phyloP scores from a whole-genome alignment of 2,329 filamentous ascomycete genomes.

The Colletotrichum filicis region DNA sequence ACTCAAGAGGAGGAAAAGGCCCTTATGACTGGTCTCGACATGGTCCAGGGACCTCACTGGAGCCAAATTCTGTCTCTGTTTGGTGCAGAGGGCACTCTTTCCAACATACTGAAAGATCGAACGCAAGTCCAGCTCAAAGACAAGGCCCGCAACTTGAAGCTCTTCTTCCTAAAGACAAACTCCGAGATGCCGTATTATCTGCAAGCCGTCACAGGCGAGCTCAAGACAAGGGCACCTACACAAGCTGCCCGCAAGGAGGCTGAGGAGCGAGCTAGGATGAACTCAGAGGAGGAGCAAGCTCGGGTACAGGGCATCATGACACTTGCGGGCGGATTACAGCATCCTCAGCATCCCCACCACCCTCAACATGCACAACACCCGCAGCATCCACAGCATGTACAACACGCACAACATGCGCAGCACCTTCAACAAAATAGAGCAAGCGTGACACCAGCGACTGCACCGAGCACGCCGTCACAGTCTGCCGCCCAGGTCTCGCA shows the following conservation, averaged over 20 bases:
- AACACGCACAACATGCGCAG: neutral
- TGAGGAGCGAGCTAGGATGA: conserved; percentile 69
- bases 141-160: conserved; percentile 88
- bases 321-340: conserved; percentile 62
- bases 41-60: conserved; percentile 93
- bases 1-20: conserved; percentile 90
- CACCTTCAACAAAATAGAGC: conserved; percentile 31
- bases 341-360: conserved; percentile 26
- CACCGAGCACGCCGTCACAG: conserved; percentile 20
- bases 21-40: conserved; percentile 86
- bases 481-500: conserved; percentile 29
- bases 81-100: conserved; percentile 81
- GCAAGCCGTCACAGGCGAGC: conserved; percentile 87
- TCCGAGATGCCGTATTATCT: conserved; percentile 91
- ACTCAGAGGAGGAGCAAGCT: conserved; percentile 69
- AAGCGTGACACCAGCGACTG: conserved; percentile 23
- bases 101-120: conserved; percentile 85
- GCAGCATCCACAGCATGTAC: neutral
- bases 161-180: conserved; percentile 92
- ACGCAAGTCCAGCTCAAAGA: conserved; percentile 95
- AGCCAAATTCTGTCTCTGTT: conserved; percentile 90
- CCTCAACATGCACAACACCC: neutral
- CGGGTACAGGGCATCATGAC: conserved; percentile 70
- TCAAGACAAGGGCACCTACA: conserved; percentile 85
- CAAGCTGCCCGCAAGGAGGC: conserved; percentile 77